These are phyloP conservation scores for Colletotrichum sp. DNA, from an alignment of 2,329 filamentous ascomycete genomes.

Conservation along the genomic window DNA sequence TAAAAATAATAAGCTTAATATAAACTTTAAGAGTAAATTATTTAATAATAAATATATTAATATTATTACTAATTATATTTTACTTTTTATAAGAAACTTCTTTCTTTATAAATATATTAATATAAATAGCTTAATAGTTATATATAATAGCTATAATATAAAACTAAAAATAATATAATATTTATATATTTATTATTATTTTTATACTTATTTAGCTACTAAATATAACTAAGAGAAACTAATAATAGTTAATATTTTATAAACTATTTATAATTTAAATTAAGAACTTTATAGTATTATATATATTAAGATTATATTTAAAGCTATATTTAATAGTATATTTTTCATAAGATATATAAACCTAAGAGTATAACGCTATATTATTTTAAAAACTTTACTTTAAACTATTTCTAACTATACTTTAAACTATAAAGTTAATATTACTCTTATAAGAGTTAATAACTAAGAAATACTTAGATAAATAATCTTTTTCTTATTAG, in stretches of 20 bases:
- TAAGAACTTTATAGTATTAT: background rate
- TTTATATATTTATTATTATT: background rate
- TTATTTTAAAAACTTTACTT: rapidly evolving
- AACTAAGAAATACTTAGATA: background rate
- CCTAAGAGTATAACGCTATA: background rate
- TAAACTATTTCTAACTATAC: background rate
- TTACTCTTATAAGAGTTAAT: background rate
- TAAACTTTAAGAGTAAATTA: background rate
- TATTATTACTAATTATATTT: background rate
- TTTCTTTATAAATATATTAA: background rate
- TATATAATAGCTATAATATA: background rate
- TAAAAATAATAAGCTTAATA: background rate
- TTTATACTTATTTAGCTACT: background rate
- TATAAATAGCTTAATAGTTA: background rate
- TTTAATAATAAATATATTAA: background rate
- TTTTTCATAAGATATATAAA: background rate
- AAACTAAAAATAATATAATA: too few relatives aligned
- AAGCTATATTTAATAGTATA: background rate
- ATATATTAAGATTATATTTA: background rate
- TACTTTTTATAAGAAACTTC: rapidly evolving
- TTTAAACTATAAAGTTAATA: background rate
- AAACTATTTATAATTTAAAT: background rate
- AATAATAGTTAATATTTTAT: background rate
- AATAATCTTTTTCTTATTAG: rapidly evolving
- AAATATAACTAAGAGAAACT: background rate